Base-by-base conservation (phyloP, 257 asterid species). In the Scutellaria baicalensis region DNA sequence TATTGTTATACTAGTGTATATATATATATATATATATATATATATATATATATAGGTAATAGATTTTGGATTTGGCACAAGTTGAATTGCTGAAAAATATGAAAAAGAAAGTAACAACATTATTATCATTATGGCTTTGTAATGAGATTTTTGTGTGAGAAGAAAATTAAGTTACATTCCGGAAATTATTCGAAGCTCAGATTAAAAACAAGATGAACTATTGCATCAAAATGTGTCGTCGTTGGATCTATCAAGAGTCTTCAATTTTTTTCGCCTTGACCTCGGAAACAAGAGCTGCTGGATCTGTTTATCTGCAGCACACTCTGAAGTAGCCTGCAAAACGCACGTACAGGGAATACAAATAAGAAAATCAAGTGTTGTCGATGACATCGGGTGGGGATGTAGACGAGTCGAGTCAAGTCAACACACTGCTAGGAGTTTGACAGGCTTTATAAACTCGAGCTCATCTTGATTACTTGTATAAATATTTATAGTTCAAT, bases 301-400 rank as follows among this genome's bases (percentile, higher is more conserved):
- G 70, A 90, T 88, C 83, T 88, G 95, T 80, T 88, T 90, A 75
- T 84, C 91, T 7, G 96, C 96, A 75, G 86, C 89, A 62, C 71
- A 69, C 69, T 77, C 88, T 3, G 97, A 81, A 13, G 82, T 86
- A 31, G 86, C 95, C 95, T 90, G 84, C 60, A 77, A 6, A 68
- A 48, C 20, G 8, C 33, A 59, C n/a, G n/a, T n/a, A n/a, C n/a
- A n/a, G n/a, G n/a, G n/a, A n/a, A n/a, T 1, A 14, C 31, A 18
- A 3, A 42, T 17, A 8, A 14, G 3, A 54, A 58, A 35, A 9
- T 31, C 18, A 18, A 61, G n/a, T 13, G 6, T 16, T 23, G 16
- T 27, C 12, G 4, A 43, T 43, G 35, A 65, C 8, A 13, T 27
- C 9, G 11, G 66, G 20, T 8, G 1, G 47, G 12, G 47, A 2